phyloP scores from a whole-genome alignment of 768 basidiomycete species.

The Hygrophoropsis aurantiaca region DNA sequence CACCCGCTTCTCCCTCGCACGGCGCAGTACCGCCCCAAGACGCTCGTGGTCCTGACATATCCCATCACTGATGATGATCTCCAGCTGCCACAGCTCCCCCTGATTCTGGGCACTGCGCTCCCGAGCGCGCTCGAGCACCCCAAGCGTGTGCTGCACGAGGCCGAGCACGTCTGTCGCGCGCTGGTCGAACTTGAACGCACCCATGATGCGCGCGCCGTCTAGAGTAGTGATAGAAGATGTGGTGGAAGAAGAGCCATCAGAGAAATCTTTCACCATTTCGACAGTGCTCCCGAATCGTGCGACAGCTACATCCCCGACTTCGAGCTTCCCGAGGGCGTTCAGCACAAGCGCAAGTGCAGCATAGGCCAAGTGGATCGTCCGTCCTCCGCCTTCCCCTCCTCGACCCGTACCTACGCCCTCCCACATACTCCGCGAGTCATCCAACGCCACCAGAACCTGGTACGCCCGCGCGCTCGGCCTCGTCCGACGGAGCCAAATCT shows the following conservation, averaged over 20 bases:
- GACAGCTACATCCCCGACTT: conserved; percentile 92
- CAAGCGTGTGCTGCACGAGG: conserved; percentile 77
- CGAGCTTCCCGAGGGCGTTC: conserved; percentile 86
- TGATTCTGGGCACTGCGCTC: conserved; percentile 55
- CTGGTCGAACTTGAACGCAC: conserved; percentile 87
- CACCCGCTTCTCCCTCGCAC: conserved; percentile 85
- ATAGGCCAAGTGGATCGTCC: conserved; percentile 90
- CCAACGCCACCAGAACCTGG: conserved; percentile 90
- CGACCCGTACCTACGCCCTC: conserved; percentile 12
- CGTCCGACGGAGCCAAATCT: conserved; percentile 96
- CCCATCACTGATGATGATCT: conserved; percentile 99
- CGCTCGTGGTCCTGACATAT: conserved; percentile 94
- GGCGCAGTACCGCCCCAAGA: conserved; percentile 74
- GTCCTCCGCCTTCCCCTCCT: conserved; percentile 61
- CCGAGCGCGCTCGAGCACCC: conserved; percentile 73
- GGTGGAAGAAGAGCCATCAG: conserved; percentile 75
- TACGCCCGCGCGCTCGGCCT: conserved; percentile 94
- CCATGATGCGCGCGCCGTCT: conserved; percentile 73
- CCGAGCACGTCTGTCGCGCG: conserved; percentile 83
- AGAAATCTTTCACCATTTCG: conserved; percentile 87
- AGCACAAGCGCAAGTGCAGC: conserved; percentile 91
- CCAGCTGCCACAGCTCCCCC: conserved; percentile 94
- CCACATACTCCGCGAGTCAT: conserved; percentile 94
- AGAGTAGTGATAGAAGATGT: conserved; percentile 59
- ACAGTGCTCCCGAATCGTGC: conserved; percentile 88